These are phyloP conservation scores for Ilex paraguariensis DNA, from an alignment of 305 asterid genomes.

Conservation along the genomic window DNA sequence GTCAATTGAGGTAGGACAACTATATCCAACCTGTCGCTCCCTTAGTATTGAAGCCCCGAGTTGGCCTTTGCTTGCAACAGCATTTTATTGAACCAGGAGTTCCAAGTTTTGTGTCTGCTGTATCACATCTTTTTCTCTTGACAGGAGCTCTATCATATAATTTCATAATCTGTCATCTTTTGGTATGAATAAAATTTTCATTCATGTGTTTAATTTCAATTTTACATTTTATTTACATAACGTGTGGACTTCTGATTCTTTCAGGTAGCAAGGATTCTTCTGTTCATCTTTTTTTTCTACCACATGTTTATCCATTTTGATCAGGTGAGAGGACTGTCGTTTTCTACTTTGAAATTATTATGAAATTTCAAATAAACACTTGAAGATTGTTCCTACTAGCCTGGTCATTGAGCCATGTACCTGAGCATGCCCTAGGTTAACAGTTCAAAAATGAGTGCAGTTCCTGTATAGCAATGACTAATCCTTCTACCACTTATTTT, in stretches of 20 bases:
- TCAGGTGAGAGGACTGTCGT: conserved; percentile 45
- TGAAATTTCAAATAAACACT: not conserved
- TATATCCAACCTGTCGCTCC: no score
- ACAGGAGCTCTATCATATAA: no score
- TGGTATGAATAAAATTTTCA: no score
- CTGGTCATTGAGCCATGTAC: not conserved
- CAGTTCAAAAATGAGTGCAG: not conserved
- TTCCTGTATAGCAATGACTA: not conserved
- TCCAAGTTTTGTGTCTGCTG: no score
- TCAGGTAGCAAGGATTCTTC: conserved; percentile 79
- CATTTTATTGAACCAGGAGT: no score
- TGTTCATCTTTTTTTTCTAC: conserved; percentile 65
- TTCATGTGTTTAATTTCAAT: no score
- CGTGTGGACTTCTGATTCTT: conserved; percentile 18
- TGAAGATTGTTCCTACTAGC: not conserved
- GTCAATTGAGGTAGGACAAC: no score
- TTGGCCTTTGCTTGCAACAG: no score
- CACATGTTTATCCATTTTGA: conserved; percentile 77
- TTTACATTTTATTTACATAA: conserved; percentile 4
- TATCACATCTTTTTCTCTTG: no score
- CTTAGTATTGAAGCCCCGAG: no score
- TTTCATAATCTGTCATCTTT: no score
- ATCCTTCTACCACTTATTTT: not conserved
- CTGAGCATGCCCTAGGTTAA: not conserved
- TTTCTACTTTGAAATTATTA: not conserved